Evolutionary conservation across 306 rosid species (phyloP), one percentile per base, ranked within the genome.

Genomic region (Trifolium pratense): DNA sequence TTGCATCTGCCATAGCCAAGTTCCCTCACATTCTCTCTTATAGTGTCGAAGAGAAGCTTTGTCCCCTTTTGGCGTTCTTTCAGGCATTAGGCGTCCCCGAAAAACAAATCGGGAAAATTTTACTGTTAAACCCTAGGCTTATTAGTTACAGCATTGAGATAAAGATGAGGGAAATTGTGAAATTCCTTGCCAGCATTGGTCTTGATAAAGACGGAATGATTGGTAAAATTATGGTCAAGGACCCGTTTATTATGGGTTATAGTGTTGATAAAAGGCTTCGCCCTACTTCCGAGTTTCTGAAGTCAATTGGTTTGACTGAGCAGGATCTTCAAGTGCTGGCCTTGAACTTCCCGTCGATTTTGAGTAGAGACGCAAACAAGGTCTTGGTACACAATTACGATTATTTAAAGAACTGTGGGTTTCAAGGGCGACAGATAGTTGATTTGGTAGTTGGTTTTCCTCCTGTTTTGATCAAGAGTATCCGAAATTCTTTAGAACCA

Each of bases 11-110:
- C 75, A 87, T 91, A 55, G 76, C 90, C 53, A 91, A 88, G 76
- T 93, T 93, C 59, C 97, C 97, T 78, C 91, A 83, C 77, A 81
- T 93, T 71, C 88, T 91, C 66, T 82, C 87, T 12, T 88, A 88
- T 42, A 86, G 97, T 59, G 96, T 91, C 75, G 97, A 89, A 79
- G 96, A 89, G 89, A 93, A 93, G 90, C 92, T 91, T 14, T 93
- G 96, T 51, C 97, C 97, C 4, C 96, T 91, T 56, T 84, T 93
- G 90, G 97, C 92, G 0, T 91, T 91, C 83, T 88, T 93, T 78
- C 92, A 93, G 84, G 79, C 94, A 7, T 62, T 93, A 29, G 97
- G 94, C 21, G 83, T 93, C 37, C 88, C 94, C 12, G 92, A 87
- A 58, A 93, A 88, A 75, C 97, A 87, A 63, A 79, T 93, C 34